Evolutionary conservation across 139 green algal species (phyloP), one percentile per base, ranked within the genome.

Genomic region (Pleodorina starrii): DNA sequence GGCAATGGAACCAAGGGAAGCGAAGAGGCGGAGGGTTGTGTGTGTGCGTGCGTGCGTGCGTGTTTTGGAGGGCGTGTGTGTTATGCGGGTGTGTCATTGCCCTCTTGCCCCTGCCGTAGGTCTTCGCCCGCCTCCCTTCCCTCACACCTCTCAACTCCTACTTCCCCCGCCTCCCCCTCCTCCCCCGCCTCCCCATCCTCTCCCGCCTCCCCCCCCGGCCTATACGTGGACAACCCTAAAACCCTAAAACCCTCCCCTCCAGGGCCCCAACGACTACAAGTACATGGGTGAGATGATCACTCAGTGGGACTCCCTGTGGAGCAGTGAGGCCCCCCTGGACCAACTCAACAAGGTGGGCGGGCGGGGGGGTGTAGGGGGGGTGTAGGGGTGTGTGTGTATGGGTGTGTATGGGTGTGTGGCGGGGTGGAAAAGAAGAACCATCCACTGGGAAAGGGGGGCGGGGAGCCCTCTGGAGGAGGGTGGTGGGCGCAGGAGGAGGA

Each of bases 191-290:
- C 32, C 25, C 19, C 6, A 32, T 32, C 32, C 36, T 23, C 48
- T 17, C 48, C 48, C 48, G 48, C 48, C 57, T n/a, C 21, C 14
- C 23, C 12, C 23, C 57, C 38, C 12, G 7, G 6, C 36, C 6
- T 48, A 11, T 48, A 46, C 35, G 54, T 66, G 21, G 50, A 60
- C 14, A 60, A 60, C 50, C 14, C 50, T 9, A 66, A n/a, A n/a
- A n/a, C n/a, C n/a, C n/a, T n/a, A n/a, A n/a, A n/a, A n/a, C 29
- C 5, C 9, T 66, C 54, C 5, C 54, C 54, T 66, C 29, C 81
- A 87, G 81, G 82, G 82, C 9, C 82, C 66, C 82, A 71, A 69
- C 82, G 82, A 88, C 43, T 71, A 88, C 60, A 79, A 79, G n/a
- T 88, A 80, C 68, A 88, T 88, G 63, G 21, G 32, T 5, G 66